phyloP scores from a whole-genome alignment of 2,329 filamentous ascomycete species.

The Claviceps arundinis region DNA sequence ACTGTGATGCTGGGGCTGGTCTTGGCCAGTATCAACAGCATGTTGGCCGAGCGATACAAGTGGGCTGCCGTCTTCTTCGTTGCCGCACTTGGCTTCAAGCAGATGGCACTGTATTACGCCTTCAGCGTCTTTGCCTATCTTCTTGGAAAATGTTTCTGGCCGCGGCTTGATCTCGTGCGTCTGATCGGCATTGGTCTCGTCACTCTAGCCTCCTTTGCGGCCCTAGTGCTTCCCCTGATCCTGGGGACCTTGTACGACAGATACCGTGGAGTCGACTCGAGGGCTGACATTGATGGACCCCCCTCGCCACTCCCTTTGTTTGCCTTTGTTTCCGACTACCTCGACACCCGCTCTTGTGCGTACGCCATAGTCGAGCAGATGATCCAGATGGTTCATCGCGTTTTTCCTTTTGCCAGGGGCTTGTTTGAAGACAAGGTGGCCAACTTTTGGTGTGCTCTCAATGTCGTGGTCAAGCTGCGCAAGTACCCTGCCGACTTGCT shows the following conservation, averaged over 20 bases:
- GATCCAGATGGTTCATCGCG: conserved; percentile 73
- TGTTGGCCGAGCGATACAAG: conserved; percentile 69
- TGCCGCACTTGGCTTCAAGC: conserved; percentile 87
- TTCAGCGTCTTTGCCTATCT: conserved; percentile 87
- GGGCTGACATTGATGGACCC: conserved; percentile 42
- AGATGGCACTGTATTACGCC: conserved; percentile 97
- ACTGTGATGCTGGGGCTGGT: conserved; percentile 94
- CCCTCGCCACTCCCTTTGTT: conserved; percentile 51
- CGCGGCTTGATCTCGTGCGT: conserved; percentile 51
- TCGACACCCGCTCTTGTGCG: conserved; percentile 54
- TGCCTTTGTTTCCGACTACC: conserved; percentile 39
- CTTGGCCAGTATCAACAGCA: conserved; percentile 74
- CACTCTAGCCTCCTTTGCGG: conserved; percentile 58
- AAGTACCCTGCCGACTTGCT: conserved; percentile 58
- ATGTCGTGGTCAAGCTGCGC: conserved; percentile 78
- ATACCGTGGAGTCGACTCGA: conserved; percentile 46
- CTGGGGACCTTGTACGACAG: conserved; percentile 57
- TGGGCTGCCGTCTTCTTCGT: conserved; percentile 95
- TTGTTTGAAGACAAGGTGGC: conserved; percentile 98
- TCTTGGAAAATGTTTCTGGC: conserved; percentile 72
- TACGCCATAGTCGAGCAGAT: conserved; percentile 68
- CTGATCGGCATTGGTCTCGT: conserved; percentile 63
- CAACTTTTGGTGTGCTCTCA: conserved; percentile 92
- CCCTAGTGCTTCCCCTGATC: conserved; percentile 65
- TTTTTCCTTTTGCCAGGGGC: conserved; percentile 92